A percentile compares a stretch with the other conserved stretches of the same genome.
phyloP scores from a whole-genome alignment of 164 flowering plant species.

The Annona cherimola region DNA sequence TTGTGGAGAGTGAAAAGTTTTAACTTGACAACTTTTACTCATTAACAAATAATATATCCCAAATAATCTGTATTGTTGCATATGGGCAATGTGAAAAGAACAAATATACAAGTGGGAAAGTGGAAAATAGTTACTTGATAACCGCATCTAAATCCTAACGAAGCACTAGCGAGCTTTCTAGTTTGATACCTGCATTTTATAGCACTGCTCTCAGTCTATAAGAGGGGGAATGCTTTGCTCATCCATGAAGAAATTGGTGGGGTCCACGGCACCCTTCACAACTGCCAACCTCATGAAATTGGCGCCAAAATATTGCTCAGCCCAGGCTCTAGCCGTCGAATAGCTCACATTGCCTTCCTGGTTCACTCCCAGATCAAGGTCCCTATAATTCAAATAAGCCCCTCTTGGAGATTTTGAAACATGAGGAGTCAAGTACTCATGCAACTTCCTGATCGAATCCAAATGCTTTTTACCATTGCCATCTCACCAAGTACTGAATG shows the following conservation, averaged over 20 bases:
- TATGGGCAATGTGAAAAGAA: no score
- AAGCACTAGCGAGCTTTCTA: no score
- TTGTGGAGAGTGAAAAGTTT: no score
- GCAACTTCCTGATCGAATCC: constrained; percentile 10
- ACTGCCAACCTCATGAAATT: constrained; percentile 28
- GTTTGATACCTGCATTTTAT: no score
- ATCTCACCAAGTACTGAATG: constrained; percentile 13
- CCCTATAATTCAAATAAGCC: constrained; percentile 19
- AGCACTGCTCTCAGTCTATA: no score
- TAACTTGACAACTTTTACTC: no score
- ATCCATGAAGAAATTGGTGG: constrained; percentile 16
- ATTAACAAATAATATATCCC: no score
- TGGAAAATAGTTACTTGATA: no score
- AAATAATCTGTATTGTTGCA: no score
- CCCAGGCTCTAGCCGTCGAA: constrained; percentile 16
- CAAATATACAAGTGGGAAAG: no score
- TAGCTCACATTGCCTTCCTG: constrained; percentile 5
- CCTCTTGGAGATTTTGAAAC: constrained; percentile 17
- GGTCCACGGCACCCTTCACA: constrained; percentile 25
- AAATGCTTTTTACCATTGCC: constrained; percentile 6
- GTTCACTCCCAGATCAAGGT: constrained; percentile 17
- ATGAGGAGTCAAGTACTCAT: constrained; percentile 14
- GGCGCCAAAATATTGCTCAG: constrained; percentile 16
- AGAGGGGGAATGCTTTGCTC: constrained; percentile 17
- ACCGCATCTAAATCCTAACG: no score